Base-by-base conservation (phyloP, 2,329 filamentous ascomycete species). In the Aspergillus terreus region DNA sequence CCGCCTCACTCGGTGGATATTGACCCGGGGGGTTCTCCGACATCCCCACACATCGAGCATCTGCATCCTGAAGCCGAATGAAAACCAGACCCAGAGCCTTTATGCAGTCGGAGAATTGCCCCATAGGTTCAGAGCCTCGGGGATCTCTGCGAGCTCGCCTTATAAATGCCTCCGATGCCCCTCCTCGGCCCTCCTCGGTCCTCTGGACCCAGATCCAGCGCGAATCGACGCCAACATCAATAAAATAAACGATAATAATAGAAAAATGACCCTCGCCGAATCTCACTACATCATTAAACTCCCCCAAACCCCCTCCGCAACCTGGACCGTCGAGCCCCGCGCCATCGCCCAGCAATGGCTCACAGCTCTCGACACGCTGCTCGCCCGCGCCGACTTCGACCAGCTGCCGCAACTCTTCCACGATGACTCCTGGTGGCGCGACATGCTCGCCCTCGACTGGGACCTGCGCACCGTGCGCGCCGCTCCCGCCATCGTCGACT, bases 341-440 rank as follows among this genome's bases (percentile, higher is more conserved):
- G 55, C 49, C 10, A 62, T 70, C 25, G 59, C 65, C 10, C 65
- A 70, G 46, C 57, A 62, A 65, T 71, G 69, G 68, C 53, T 71
- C 32, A 59, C 60, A 10, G 53, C 53, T 2, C 53, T 71, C 3
- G 60, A 67, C 17, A 44, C 46, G 6, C 57, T 61, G n/a, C 57
- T 70, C 1, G 50, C 55, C 5, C 52, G 23, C 3, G 56, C 53
- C 15, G 54, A 58, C 11, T 51, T 50, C 11, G 44, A 60, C 11
- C 50, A 58, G 3, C 46, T 67, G 10, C 27, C 52, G 21, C 30
- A 49, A 1, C 56, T 74, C 5, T 69, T 74, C 44, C 68, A 72
- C 12, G 38, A 57, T 15, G 69, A 71, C n/a, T 71, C 71, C 9
- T 73, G 69, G 66, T 73, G 71, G 69, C 66, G 71, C 4, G 71